Evolutionary conservation across 2,329 filamentous ascomycete genomes (phyloP).

Genomic region (Paecilomyces formosus): DNA sequence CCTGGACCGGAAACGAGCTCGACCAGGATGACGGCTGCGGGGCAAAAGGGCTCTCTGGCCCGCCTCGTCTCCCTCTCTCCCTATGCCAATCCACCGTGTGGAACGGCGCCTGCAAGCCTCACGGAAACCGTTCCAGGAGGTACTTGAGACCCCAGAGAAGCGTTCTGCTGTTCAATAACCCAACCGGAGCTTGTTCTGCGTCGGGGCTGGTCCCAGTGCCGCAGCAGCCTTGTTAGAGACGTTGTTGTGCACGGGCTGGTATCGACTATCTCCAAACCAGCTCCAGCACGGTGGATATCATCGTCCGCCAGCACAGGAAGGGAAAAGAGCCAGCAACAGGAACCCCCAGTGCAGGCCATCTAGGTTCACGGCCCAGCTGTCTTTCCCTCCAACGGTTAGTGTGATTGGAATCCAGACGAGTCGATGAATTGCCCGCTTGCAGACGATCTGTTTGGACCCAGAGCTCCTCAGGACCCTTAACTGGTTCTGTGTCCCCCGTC

Average conservation of each 20-base stretch:
- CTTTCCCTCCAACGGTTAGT: background rate
- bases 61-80: background rate
- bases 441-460: background rate
- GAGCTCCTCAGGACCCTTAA: background rate
- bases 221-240: background rate
- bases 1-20: background rate
- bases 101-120: background rate
- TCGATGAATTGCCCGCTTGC: background rate
- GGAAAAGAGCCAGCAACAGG: background rate
- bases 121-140: background rate
- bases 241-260: background rate
- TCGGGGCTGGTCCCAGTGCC: background rate
- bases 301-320: background rate
- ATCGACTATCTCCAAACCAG: background rate
- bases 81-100: background rate
- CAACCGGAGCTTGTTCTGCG: background rate
- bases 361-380: background rate
- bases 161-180: background rate
- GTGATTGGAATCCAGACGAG: background rate
- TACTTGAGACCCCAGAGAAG: background rate
- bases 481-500: background rate
- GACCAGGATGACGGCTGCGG: background rate
- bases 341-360: background rate
- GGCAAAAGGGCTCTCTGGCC: background rate
- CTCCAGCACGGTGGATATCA: background rate